Percentiles rank a stretch among this genome's conserved stretches.
These are phyloP conservation scores for Pistacia integerrima DNA, from an alignment of 345 rosid species.

Conservation along the genomic window DNA sequence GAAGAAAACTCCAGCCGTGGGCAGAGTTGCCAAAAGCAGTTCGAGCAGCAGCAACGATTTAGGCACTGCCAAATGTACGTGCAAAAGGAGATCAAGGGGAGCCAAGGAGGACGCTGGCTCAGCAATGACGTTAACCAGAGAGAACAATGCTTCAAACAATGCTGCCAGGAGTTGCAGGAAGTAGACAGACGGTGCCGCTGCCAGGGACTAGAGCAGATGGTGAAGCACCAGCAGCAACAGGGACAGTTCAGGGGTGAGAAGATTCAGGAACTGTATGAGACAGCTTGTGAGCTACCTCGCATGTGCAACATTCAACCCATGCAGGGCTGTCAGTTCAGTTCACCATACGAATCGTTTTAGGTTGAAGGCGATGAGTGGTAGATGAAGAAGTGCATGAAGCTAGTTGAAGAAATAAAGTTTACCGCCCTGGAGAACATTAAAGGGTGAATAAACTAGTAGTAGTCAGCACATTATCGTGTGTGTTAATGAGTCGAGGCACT, in stretches of 20 bases:
- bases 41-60: conserved; percentile 38
- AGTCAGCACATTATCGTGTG: conserved; percentile 23
- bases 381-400: background rate
- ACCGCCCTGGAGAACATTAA: conserved; percentile 17
- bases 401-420: background rate
- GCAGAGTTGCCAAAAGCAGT: conserved; percentile 23
- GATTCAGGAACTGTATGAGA: background rate
- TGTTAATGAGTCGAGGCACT: background rate
- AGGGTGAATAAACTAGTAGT: background rate
- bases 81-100: background rate
- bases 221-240: conserved; percentile 13
- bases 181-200: conserved; percentile 36
- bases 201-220: conserved; percentile 17
- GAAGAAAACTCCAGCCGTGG: background rate
- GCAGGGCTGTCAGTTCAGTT: conserved; percentile 19
- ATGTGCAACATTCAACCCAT: conserved; percentile 19
- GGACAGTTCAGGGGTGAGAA: background rate
- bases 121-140: background rate
- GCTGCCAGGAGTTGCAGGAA: conserved; percentile 36
- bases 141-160: conserved; percentile 10
- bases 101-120: background rate
- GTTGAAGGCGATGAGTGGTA: background rate
- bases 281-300: conserved; percentile 21
- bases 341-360: no score
- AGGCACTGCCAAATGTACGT: conserved; percentile 37